Evolutionary conservation across 129 eudicot genomes (phyloP), one percentile per base, ranked within the genome.

Genomic region (Silybum marianum): DNA sequence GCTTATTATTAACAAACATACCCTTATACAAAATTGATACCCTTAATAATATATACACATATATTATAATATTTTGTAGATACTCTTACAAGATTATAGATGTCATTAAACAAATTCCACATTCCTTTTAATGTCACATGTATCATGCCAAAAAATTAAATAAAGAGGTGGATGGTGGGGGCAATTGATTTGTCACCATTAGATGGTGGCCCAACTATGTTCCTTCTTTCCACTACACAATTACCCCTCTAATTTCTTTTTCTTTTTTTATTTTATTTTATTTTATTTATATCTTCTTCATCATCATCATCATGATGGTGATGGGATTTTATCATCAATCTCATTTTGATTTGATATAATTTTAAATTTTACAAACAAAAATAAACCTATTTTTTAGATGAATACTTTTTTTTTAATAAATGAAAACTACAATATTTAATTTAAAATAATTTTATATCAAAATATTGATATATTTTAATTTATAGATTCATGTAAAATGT

Each of bases 161-260:
- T 70, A 70, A 39, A 81, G 58, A 65, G 78, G 58, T 14, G 77
- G 34, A 54, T 51, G 30, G 82, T 78, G 79, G 82, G 77, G 81
- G 82, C 82, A 83, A 83, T 83, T 77, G 86, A 77, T 60, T 83
- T 83, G 86, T 72, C 86, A 83, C 86, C 81, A 77, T 77, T 83
- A 77, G 68, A 76, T 71, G 86, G 82, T 71, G 86, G 86, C 82
- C 86, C 85, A 22, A 70, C n/a, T 83, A 62, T 83, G 86, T 83
- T 46, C 26, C 86, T 77, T 79, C 72, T 77, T 83, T 38, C n/a
- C 67, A 60, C 67, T 83, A 83, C 86, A 71, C 22, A 65, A 19
- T 65, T 65, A 65, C 13, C 42, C 24, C 22, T 60, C 40, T 82
- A 44, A 21, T 74, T 42, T 81, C 18, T 40, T 54, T 68, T 54